Evolutionary conservation across 2,329 filamentous ascomycete genomes (phyloP).

Genomic region (Cercospora citrullina): DNA sequence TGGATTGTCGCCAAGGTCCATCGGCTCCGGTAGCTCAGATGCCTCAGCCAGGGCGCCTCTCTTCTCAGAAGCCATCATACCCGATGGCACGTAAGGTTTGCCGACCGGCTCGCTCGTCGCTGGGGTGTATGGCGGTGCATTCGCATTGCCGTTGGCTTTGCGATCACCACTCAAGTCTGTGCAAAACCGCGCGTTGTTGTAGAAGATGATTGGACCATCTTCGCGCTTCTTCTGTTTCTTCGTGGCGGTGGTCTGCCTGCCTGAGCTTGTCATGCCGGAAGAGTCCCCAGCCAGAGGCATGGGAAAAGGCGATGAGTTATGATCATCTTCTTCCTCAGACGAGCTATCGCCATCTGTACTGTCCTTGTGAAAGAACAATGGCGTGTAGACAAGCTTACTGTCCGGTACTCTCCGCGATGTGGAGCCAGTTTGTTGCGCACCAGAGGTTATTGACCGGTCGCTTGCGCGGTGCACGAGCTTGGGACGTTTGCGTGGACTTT

Average conservation of each 20-base stretch:
- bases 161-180: constrained; percentile 74
- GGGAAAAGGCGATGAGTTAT: constrained; percentile 38
- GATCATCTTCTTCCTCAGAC: constrained; percentile 34
- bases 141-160: constrained; percentile 18
- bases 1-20: constrained; percentile 41
- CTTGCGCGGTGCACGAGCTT: constrained; percentile 31
- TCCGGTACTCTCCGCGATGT: constrained; percentile 26
- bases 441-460: constrained; percentile 11
- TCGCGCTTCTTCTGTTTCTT: constrained; percentile 55
- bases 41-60: constrained; percentile 36
- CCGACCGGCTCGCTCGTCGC: constrained; percentile 27
- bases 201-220: constrained; percentile 80
- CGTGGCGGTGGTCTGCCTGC: constrained; percentile 43
- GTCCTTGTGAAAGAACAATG: constrained; percentile 51
- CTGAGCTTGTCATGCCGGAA: constrained; percentile 49
- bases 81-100: background rate
- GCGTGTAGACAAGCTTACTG: constrained; percentile 48
- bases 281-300: constrained; percentile 38
- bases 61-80: constrained; percentile 30
- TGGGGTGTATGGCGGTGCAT: constrained; percentile 29
- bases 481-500: constrained; percentile 35
- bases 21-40: constrained; percentile 35
- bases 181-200: constrained; percentile 75
- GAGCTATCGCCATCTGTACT: constrained; percentile 44
- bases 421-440: constrained; percentile 6